Base-by-base conservation (phyloP, 2,329 filamentous ascomycete genomes). In the Lecanicillium sp. region DNA sequence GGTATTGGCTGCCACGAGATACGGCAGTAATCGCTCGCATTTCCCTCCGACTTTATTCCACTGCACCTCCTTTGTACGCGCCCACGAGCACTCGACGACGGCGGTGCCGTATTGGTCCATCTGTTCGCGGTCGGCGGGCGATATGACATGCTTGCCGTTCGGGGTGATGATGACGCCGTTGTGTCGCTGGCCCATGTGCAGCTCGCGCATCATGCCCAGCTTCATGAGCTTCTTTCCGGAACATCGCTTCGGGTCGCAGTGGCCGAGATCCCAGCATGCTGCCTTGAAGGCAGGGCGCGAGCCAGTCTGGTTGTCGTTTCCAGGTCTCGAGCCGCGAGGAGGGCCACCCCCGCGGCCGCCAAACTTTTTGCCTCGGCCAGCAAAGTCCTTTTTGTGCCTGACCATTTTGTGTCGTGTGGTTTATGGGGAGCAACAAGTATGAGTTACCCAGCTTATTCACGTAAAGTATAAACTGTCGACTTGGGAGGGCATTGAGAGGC, bases 1-100 rank as follows among this genome's bases (percentile, higher is more conserved):
- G 2, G 85, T 83, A 59, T 98, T 98, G 34, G 92, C 92, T 5
- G 92, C 92, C 35, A 98, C 89, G 7, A 98, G 79, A 59, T 98
- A 98, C 0, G 92, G 92, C 41, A 98, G 67, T 46, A 95, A 62
- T 38, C 92, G 72, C 67, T 95, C 88, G 60, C 89, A 94, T 60
- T 89, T 92, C 17, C 92, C 92, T 19, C 92, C 92, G 43, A 98
- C 94, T 49, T 84, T 84, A 42, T 70, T 73, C 78, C 90, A 98
- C 37, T 90, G 89, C 5, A 98, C 80, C 61, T 98, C 92, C 34
- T 84, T 73, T 7, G 94, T 86, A 43, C 92, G 74, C 4, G 94
- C 94, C 92, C 92, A 98, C 17, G 86, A 94, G 56, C 89, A 95
- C 65, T 98, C 92, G 14, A 98, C 92, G 3, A 98, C 92, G 3